phyloP scores from a whole-genome alignment of 2,329 filamentous ascomycete genomes.

The Hortaea werneckii region DNA sequence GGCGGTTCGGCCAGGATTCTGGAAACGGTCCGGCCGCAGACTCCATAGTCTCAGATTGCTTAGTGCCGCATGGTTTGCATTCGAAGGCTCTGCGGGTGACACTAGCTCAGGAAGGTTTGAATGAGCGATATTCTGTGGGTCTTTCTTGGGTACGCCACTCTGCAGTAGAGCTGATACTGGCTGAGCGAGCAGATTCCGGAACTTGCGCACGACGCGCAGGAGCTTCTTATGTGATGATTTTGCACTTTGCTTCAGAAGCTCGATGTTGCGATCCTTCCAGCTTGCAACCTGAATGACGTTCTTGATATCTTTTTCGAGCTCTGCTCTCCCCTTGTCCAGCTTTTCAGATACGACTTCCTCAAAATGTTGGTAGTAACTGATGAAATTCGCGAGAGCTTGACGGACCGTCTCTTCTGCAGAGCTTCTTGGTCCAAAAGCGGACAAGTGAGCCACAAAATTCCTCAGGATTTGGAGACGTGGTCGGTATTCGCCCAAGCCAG shows the following conservation, averaged over 20 bases:
- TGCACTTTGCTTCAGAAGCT: constrained; percentile 77
- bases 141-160: constrained; percentile 5
- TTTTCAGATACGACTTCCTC: constrained; percentile 54
- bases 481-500: constrained; percentile 69
- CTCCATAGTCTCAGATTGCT: constrained; percentile 22
- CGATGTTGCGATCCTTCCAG: constrained; percentile 97
- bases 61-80: background rate
- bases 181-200: constrained; percentile 66
- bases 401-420: constrained; percentile 46
- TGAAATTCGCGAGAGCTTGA: constrained; percentile 63
- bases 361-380: constrained; percentile 64
- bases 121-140: background rate
- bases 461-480: constrained; percentile 59
- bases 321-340: constrained; percentile 56
- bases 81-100: background rate
- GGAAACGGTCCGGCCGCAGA: constrained; percentile 52
- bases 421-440: constrained; percentile 48
- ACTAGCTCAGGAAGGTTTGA: background rate
- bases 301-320: constrained; percentile 84
- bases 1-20: constrained; percentile 58
- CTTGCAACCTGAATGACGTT: constrained; percentile 87
- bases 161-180: constrained; percentile 54
- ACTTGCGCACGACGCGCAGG: constrained; percentile 85
- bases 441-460: constrained; percentile 53
- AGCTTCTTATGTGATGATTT: constrained; percentile 84